Evolutionary conservation across 1,284 basidiomycete species (phyloP).

Genomic region (Neotropicomus parvogracilis): DNA sequence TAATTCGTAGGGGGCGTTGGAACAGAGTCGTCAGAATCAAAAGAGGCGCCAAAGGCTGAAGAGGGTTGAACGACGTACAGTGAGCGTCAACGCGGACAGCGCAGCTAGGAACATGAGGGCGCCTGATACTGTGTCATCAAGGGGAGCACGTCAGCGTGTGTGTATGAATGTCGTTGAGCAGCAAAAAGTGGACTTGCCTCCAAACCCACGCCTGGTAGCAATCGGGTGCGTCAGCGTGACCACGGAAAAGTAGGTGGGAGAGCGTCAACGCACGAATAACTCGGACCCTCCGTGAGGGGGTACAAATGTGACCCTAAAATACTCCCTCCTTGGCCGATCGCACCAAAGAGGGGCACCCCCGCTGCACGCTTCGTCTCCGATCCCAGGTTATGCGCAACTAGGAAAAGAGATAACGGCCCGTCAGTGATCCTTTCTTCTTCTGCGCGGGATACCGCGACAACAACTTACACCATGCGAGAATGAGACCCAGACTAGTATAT

Average conservation of each 20-base stretch:
- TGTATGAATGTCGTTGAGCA: too few relatives aligned
- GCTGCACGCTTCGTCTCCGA: constrained; percentile 76
- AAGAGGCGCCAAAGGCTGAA: neutral
- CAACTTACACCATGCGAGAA: constrained; percentile 69
- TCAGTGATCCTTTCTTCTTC: neutral
- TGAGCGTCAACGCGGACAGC: neutral
- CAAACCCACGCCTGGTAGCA: constrained; percentile 24
- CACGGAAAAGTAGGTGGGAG: too few relatives aligned
- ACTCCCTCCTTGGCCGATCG: constrained; percentile 71
- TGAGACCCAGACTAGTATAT: constrained; percentile 62
- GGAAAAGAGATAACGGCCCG: neutral
- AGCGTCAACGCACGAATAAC: constrained; percentile 48
- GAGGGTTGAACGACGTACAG: neutral
- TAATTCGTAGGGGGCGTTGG: constrained; percentile 32
- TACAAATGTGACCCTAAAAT: constrained; percentile 70
- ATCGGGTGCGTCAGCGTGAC: constrained; percentile 4
- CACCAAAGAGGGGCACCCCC: constrained; percentile 71
- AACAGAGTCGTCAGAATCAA: neutral
- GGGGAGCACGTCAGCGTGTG: neutral
- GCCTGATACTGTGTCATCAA: constrained; percentile 42
- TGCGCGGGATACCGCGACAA: neutral
- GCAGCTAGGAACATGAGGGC: constrained; percentile 49
- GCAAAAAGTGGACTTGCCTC: constrained; percentile 15
- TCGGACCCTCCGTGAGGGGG: constrained; percentile 59
- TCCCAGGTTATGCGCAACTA: constrained; percentile 71